Base-by-base conservation (phyloP, 148 eudicot genomes). In the Nepenthes gracilis region DNA sequence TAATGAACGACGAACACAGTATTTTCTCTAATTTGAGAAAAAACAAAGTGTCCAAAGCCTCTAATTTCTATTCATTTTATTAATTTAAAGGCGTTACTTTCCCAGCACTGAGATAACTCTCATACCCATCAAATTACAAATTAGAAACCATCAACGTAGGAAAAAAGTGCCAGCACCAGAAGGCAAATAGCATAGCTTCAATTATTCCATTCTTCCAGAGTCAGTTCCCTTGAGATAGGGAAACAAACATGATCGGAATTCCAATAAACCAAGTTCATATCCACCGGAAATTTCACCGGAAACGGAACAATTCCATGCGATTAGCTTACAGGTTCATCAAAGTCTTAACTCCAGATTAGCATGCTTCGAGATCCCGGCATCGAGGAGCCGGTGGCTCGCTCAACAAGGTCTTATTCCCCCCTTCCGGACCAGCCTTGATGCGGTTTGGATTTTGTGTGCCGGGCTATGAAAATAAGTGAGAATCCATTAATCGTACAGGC, bases 321-420 rank as follows among this genome's bases (percentile, higher is more conserved):
- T 35, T n/a, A 40, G 61, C 37, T 56, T 23, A 15, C 58, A 52
- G 23, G 55, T 36, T 60, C 40, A 2, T 33, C 47, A 59, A 51
- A 56, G 55, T 66, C 64, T 49, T 10, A 63, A 37, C 57, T 43
- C 53, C 60, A 58, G 23, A 57, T 81, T 64, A 90, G 82, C 95
- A 87, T 37, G 97, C 95, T 69, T 90, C 95, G 67, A 90, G 85
- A 73, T 90, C 91, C 62, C 95, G 77, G 67, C 88, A 90, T 52
- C 86, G 89, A 45, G 97, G 97, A n/a, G 97, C 78, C 82, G 68
- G 82, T 12, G 97, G 97, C 58, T 90, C 95, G 45, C 87, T 64
- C 65, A 90, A 69, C 84, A 90, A 81, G 47, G 97, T 84, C 45
- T 81, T 79, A 60, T 80, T 87, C 63, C 97, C 95, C 34, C 95